Base-by-base conservation (phyloP, 495 filamentous ascomycete genomes). In the Penicilliopsis zonata region DNA sequence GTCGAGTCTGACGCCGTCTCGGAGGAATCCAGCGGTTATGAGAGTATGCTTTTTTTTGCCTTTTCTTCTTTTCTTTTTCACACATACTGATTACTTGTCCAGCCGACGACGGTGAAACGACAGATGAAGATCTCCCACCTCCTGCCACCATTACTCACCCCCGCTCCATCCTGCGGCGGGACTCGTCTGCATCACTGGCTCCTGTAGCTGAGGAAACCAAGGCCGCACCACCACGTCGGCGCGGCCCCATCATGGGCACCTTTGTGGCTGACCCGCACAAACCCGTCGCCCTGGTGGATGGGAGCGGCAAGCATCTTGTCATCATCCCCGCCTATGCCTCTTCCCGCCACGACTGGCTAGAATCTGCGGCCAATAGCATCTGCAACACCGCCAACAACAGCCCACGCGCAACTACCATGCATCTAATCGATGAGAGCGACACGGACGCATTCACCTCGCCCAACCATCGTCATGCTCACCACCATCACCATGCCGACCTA, bases 61-160 rank as follows among this genome's bases (percentile, higher is more conserved):
- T 29, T 33, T 41, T 19, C 37, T 24, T 13, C 31, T 20, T 18
- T 33, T 35, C 9, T 21, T 28, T 36, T 30, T 35, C 33, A 20
- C 22, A 34, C 36, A 42, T 70, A 56, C 80, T 85, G 70, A 85
- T 51, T 26, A 33, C 24, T 33, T 43, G n/a, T 44, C 18, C 57
- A 87, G 82, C 79, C 50, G 83, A 87, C 43, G 59, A 72, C 58
- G 82, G 82, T 33, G 82, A 86, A 41, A 87, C 83, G 22, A 88
- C 82, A 42, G 83, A 88, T 44, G 83, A 88, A 59, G 82, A 86
- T 33, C 60, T 76, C 4, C 74, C 74, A 29, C 71, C 68, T 14
- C 63, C 65, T 10, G 63, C 62, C 17, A 69, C 60, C 17, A 68
- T 70, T 29, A 68, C 63, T 12, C 64, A 67, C 30, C 68, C 70